Evolutionary conservation across 192 early-diverging fungal species (phyloP).

Genomic region (Podila minutissima): DNA sequence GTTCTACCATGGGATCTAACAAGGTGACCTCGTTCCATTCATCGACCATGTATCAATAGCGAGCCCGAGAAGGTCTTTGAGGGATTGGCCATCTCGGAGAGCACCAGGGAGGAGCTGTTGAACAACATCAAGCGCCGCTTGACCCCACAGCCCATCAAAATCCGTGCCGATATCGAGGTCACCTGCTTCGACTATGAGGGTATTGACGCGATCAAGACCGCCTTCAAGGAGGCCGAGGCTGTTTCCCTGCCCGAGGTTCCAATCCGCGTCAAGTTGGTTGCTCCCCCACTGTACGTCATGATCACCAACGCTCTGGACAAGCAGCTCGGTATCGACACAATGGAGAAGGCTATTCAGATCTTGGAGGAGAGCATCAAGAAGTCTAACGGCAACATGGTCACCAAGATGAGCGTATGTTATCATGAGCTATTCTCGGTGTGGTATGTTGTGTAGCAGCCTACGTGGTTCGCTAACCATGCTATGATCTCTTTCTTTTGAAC

Average conservation of each 20-base stretch:
- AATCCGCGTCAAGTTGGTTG: conserved; percentile 88
- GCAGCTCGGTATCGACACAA: conserved; percentile 80
- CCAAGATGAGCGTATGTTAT: conserved; percentile 77
- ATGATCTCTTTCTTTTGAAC: no score
- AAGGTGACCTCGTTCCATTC: no score
- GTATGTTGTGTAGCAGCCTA: no score
- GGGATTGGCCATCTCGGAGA: conserved; percentile 71
- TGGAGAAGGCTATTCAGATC: conserved; percentile 88
- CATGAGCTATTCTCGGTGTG: no score
- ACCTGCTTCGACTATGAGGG: conserved; percentile 95
- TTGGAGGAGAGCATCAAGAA: conserved; percentile 84
- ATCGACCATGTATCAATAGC: conserved; percentile 46
- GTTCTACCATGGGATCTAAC: no score
- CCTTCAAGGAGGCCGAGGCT: conserved; percentile 87
- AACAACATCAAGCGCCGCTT: conserved; percentile 88
- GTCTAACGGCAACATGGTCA: conserved; percentile 76
- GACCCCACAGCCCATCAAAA: conserved; percentile 96
- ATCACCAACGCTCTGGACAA: conserved; percentile 88
- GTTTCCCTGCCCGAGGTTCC: conserved; percentile 74
- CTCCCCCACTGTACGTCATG: conserved; percentile 95
- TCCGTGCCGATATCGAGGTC: conserved; percentile 95
- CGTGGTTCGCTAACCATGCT: no score
- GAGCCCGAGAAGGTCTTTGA: conserved; percentile 90
- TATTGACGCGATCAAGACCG: conserved; percentile 94
- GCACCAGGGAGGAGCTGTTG: conserved; percentile 80